These are phyloP conservation scores for Cladosporium sp. DNA, from an alignment of 2,329 filamentous ascomycete species.

Conservation along the genomic window DNA sequence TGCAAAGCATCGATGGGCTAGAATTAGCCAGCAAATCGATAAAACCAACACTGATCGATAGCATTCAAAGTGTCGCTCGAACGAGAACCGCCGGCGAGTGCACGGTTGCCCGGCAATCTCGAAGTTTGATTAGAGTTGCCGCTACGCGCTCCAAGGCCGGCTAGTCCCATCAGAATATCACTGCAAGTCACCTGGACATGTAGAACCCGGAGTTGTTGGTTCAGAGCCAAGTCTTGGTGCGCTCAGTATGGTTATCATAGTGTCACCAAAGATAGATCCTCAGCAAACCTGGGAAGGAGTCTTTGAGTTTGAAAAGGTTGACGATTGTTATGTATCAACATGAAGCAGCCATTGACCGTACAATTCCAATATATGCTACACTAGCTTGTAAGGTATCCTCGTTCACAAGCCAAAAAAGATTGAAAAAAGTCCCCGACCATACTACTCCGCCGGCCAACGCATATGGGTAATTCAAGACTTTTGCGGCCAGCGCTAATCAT, in stretches of 20 bases:
- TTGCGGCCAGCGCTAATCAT: constrained; percentile 12
- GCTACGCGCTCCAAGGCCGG: not conserved
- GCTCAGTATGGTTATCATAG: too few relatives aligned
- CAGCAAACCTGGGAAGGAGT: too few relatives aligned
- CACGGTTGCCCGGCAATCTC: not conserved
- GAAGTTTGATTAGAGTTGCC: constrained; percentile 8
- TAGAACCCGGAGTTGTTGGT: not conserved
- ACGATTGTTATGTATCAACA: not conserved
- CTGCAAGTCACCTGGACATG: constrained; percentile 1
- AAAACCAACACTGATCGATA: too few relatives aligned
- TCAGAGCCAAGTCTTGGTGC: too few relatives aligned
- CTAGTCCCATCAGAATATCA: not conserved
- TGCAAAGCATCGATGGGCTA: too few relatives aligned
- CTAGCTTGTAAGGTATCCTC: not conserved
- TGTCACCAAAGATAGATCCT: too few relatives aligned
- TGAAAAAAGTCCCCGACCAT: not conserved
- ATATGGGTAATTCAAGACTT: constrained; percentile 13
- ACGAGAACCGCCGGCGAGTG: too few relatives aligned
- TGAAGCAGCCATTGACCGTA: constrained; percentile 12
- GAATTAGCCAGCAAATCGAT: too few relatives aligned
- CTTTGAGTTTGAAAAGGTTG: too few relatives aligned
- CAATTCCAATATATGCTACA: constrained; percentile 14
- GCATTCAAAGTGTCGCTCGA: too few relatives aligned
- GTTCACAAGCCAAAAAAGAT: not conserved
- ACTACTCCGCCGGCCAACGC: not conserved